These are phyloP conservation scores for Pulveroboletus sp. DNA, from an alignment of 768 basidiomycete species.

Conservation along the genomic window DNA sequence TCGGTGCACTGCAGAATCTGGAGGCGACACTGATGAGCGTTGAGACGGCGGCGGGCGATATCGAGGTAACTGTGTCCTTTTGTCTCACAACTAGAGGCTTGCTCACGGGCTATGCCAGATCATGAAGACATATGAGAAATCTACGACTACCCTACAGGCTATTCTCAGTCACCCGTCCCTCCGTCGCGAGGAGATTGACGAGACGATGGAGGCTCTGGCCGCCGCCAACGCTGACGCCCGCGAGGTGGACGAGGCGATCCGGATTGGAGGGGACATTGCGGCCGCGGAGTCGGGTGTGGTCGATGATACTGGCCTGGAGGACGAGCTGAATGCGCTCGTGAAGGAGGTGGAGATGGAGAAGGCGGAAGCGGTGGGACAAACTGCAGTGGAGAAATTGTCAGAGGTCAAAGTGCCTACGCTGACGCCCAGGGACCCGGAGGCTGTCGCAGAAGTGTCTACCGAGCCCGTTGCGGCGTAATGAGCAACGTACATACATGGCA, in stretches of 20 bases:
- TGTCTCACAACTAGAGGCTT: background rate
- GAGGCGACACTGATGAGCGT: conserved; percentile 76
- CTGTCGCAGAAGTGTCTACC: background rate
- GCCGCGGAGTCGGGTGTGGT: conserved; percentile 43
- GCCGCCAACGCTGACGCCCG: conserved; percentile 77
- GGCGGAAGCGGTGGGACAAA: conserved; percentile 32
- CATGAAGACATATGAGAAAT: conserved; percentile 80
- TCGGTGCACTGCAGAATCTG: conserved; percentile 69
- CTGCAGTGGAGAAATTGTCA: conserved; percentile 17
- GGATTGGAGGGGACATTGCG: conserved; percentile 60
- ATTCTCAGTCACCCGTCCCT: conserved; percentile 80
- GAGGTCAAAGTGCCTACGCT: conserved; percentile 17
- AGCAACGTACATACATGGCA: conserved; percentile 8
- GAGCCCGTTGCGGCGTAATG: conserved; percentile 11
- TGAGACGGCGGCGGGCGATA: conserved; percentile 84
- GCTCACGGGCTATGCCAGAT: conserved; percentile 50
- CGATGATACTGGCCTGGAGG: conserved; percentile 58
- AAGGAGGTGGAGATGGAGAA: conserved; percentile 40
- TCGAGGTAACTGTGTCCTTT: conserved; percentile 56
- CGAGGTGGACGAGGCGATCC: conserved; percentile 79
- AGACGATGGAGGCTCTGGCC: conserved; percentile 84
- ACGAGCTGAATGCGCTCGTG: conserved; percentile 59
- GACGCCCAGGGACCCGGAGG: background rate
- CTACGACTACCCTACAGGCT: conserved; percentile 68
- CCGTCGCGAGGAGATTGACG: conserved; percentile 72